These are phyloP conservation scores for Mallotus repandus DNA, from an alignment of 441 rosid species.

Conservation along the genomic window DNA sequence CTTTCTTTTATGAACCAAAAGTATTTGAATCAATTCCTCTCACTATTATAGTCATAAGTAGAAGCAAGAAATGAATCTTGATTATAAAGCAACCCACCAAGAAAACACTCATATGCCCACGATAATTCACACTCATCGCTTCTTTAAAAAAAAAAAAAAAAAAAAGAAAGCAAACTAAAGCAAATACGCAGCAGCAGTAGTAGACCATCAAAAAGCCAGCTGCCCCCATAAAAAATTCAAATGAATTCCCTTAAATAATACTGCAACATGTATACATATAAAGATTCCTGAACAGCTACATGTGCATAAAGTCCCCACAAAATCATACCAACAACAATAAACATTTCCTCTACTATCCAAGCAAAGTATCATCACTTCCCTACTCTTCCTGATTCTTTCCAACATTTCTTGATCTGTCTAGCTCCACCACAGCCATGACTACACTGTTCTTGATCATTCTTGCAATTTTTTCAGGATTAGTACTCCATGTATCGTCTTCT, in stretches of 20 bases:
- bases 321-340: background rate
- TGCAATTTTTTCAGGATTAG: slow-evolving; percentile 3
- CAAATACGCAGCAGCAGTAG: background rate
- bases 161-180: slow-evolving; percentile 26
- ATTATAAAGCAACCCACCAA: slow-evolving; percentile 27
- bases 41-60: slow-evolving; percentile 15
- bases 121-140: background rate
- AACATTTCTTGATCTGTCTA: background rate
- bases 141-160: background rate
- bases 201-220: slow-evolving; percentile 1
- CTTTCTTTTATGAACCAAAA: background rate
- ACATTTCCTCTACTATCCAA: slow-evolving; percentile 25
- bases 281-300: slow-evolving; percentile 28
- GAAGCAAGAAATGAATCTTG: slow-evolving; percentile 17
- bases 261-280: background rate
- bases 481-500: slow-evolving; percentile 9
- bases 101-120: slow-evolving; percentile 17
- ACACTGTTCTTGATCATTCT: slow-evolving; percentile 19
- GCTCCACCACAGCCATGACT: slow-evolving; percentile 23
- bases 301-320: slow-evolving; percentile 33
- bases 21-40: background rate
- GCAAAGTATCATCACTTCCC: slow-evolving; percentile 35
- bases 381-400: background rate
- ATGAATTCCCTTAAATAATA: background rate
- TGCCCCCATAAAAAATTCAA: background rate